Conservation (phyloP, 2,329 filamentous ascomycete species). For the Sclerotinia spermophila region DNA sequence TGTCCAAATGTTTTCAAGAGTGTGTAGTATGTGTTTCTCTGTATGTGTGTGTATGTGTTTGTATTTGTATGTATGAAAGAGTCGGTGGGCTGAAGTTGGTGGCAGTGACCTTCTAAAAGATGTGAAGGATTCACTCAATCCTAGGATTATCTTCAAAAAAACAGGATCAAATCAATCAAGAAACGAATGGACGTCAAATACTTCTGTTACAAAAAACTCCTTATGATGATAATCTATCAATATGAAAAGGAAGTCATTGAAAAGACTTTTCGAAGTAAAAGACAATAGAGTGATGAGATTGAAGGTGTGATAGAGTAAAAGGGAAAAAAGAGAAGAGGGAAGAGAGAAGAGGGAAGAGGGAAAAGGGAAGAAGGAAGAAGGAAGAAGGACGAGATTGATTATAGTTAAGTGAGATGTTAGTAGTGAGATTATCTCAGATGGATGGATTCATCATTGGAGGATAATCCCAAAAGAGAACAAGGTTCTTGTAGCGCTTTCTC, state of each 20-base stretch:
- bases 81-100: not conserved
- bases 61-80: not conserved
- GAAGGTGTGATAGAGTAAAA: not conserved
- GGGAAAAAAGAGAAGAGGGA: not conserved
- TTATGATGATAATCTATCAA: slow-evolving; percentile 1
- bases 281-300: not conserved
- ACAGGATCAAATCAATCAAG: not conserved
- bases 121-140: slow-evolving; percentile 1
- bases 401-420: not conserved
- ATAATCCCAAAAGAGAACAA: not conserved
- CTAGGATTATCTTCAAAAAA: slow-evolving; percentile 2
- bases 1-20: slow-evolving; percentile 1
- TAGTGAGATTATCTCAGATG: not conserved
- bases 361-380: not conserved
- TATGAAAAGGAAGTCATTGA: not conserved
- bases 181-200: slow-evolving; percentile 27
- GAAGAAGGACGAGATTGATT: not conserved
- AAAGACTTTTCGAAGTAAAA: not conserved
- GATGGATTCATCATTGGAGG: slow-evolving; percentile 2
- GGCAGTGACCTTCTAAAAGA: not conserved
- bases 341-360: not conserved
- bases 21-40: not conserved
- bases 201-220: not conserved
- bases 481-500: slow-evolving; percentile 1
- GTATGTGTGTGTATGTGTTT: not conserved